Conservation (phyloP, 257 asterid genomes). For the Solanum tarapatanum region DNA sequence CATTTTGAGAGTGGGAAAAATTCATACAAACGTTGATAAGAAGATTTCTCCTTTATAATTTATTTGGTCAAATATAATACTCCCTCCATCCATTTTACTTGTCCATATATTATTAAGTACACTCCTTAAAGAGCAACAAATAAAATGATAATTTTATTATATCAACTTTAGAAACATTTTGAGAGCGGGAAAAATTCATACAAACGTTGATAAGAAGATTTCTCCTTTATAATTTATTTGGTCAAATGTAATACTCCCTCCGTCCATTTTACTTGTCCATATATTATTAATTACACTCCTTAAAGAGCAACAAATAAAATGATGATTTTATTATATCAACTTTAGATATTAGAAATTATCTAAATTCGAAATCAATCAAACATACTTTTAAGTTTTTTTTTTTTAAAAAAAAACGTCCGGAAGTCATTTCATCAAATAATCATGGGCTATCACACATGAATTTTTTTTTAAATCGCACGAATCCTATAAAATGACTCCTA, state of each 20-base stretch:
- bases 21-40: background rate
- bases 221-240: background rate
- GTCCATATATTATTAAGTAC: background rate
- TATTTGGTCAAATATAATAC: background rate
- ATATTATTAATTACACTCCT: background rate
- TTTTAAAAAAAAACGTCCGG: too few relatives aligned
- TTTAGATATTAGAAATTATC: background rate
- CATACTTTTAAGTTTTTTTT: background rate
- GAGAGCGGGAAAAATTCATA: background rate
- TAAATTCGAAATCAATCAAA: background rate
- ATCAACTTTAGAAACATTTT: background rate
- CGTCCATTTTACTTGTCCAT: background rate
- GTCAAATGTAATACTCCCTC: background rate
- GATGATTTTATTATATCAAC: too few relatives aligned
- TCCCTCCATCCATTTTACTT: too few relatives aligned
- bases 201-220: background rate
- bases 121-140: too few relatives aligned
- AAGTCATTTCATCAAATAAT: too few relatives aligned
- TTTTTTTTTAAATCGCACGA: too few relatives aligned
- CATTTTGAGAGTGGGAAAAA: background rate
- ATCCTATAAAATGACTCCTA: too few relatives aligned
- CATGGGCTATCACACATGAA: too few relatives aligned
- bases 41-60: background rate
- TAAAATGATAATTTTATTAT: too few relatives aligned
- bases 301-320: background rate